A percentile compares a stretch with the other conserved stretches of the same genome.
These are phyloP conservation scores for Populus tomentosa DNA, from an alignment of 441 rosid genomes.

Conservation along the genomic window DNA sequence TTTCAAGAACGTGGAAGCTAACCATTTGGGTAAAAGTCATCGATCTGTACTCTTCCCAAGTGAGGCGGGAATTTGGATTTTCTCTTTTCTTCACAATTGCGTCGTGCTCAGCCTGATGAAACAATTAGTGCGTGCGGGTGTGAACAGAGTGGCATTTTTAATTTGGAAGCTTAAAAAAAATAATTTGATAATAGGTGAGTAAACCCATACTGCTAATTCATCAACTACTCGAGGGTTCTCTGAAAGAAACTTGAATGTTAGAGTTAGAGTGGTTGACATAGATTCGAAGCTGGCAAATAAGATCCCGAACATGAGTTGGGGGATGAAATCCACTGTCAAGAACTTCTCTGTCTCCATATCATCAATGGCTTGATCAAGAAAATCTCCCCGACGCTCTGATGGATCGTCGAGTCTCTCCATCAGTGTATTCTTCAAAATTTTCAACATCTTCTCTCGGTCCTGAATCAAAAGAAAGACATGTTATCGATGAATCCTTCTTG, in stretches of 20 bases:
- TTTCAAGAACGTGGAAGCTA: neutral
- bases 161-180: neutral
- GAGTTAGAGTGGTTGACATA: constrained; percentile 10
- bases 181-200: neutral
- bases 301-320: constrained; percentile 18
- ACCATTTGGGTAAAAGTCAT: constrained; percentile 32
- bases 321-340: constrained; percentile 23
- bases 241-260: constrained; percentile 24
- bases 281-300: constrained; percentile 22
- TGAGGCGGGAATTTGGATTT: constrained; percentile 9
- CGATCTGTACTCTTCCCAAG: constrained; percentile 40
- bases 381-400: constrained; percentile 14
- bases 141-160: neutral
- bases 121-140: neutral
- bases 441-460: constrained; percentile 12
- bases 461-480: neutral
- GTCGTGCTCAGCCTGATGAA: constrained; percentile 30
- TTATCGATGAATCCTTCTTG: neutral
- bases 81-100: constrained; percentile 19
- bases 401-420: constrained; percentile 3
- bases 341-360: constrained; percentile 23
- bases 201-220: constrained; percentile 22
- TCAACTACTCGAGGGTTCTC: constrained; percentile 24
- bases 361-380: constrained; percentile 23
- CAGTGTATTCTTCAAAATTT: constrained; percentile 10